Conservation (phyloP, 2,329 filamentous ascomycete genomes). For the Fusarium proliferatum region DNA sequence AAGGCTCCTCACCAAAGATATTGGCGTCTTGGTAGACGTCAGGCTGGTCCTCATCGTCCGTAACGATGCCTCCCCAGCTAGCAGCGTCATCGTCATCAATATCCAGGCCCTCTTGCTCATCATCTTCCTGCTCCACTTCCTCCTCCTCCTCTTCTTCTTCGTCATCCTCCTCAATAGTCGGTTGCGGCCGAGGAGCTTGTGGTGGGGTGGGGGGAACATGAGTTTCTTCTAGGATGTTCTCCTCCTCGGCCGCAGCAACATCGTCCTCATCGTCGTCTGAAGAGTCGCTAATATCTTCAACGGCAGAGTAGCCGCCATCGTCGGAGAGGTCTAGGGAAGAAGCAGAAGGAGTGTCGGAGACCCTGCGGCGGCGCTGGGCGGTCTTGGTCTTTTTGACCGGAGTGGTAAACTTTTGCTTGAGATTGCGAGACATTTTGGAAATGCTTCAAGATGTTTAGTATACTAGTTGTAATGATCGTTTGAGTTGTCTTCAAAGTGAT, state of each 20-base stretch:
- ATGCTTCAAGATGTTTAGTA: neutral
- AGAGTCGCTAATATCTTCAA: conserved; percentile 83
- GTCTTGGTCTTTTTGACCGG: conserved; percentile 59
- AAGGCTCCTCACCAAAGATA: conserved; percentile 54
- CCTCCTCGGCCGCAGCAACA: conserved; percentile 82
- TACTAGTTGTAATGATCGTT: neutral
- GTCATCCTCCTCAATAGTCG: conserved; percentile 49
- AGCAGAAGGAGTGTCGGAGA: conserved; percentile 62
- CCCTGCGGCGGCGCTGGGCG: conserved; percentile 57
- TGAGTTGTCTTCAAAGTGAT: neutral
- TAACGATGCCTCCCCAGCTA: conserved; percentile 68
- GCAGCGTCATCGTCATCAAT: conserved; percentile 56
- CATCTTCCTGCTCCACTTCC: conserved; percentile 54
- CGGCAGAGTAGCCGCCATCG: conserved; percentile 78
- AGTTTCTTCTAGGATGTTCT: conserved; percentile 70
- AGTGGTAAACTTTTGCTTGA: conserved; percentile 59
- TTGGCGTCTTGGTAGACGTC: conserved; percentile 55
- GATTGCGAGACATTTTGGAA: conserved; percentile 63
- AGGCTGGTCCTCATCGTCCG: conserved; percentile 57
- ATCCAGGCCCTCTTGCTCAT: conserved; percentile 55
- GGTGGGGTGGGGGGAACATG: conserved; percentile 51
- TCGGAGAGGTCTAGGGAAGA: conserved; percentile 72
- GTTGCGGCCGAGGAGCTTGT: conserved; percentile 63
- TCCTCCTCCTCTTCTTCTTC: conserved; percentile 48
- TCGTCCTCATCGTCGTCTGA: conserved; percentile 83